phyloP scores from a whole-genome alignment of 2,329 filamentous ascomycete species.

The Amauroascus verrucosus region DNA sequence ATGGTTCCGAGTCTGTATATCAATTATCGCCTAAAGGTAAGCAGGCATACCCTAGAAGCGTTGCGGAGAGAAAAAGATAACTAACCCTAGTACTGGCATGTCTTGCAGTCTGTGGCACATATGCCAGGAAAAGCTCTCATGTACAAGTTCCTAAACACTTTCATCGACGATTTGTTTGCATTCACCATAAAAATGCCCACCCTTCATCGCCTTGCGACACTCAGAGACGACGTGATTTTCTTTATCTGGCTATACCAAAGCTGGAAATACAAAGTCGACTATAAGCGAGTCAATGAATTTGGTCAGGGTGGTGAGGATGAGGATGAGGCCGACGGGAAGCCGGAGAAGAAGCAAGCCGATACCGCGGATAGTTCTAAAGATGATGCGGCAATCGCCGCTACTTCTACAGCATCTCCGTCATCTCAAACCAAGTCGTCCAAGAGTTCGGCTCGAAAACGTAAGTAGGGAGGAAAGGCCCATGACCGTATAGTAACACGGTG shows the following conservation, averaged over 20 bases:
- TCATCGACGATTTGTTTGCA: slow-evolving; percentile 96
- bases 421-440: slow-evolving; percentile 5
- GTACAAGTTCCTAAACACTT: slow-evolving; percentile 97
- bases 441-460: slow-evolving; percentile 14
- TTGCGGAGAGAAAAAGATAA: neutral
- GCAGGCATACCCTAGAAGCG: slow-evolving; percentile 13
- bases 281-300: slow-evolving; percentile 90
- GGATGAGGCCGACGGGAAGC: slow-evolving; percentile 45
- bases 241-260: slow-evolving; percentile 95
- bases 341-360: slow-evolving; percentile 21
- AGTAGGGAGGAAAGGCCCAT: slow-evolving; percentile 4
- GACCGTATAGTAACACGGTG: neutral
- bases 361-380: slow-evolving; percentile 10
- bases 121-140: slow-evolving; percentile 96
- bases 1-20: slow-evolving; percentile 98
- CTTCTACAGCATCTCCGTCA: slow-evolving; percentile 5
- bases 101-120: slow-evolving; percentile 61
- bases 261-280: slow-evolving; percentile 86
- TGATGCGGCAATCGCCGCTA: neutral
- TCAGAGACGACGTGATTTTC: slow-evolving; percentile 95
- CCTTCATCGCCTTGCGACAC: slow-evolving; percentile 79
- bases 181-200: slow-evolving; percentile 99
- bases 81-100: neutral
- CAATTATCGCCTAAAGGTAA: slow-evolving; percentile 89
- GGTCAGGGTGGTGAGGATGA: slow-evolving; percentile 96